Evolutionary conservation across 257 asterid species (phyloP).

Genomic region (Solanum medicagineum): DNA sequence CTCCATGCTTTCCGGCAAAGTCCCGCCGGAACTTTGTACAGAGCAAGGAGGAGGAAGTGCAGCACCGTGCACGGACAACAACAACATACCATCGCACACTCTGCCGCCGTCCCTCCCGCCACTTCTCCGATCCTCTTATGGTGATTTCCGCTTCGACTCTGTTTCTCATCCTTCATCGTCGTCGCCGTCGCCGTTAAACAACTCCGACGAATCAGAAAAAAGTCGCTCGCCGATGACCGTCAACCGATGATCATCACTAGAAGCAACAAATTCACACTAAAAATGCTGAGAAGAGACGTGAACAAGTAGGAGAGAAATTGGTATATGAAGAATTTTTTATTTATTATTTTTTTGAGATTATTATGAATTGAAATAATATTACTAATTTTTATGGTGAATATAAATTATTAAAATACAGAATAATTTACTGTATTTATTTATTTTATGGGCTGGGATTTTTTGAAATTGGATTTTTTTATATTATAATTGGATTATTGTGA

Average conservation of each 20-base stretch:
- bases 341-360: background rate
- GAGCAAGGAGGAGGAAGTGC: conserved; percentile 41
- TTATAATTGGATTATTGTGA: background rate
- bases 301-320: background rate
- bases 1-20: conserved; percentile 58
- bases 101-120: conserved; percentile 73
- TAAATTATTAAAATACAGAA: background rate
- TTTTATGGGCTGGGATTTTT: background rate
- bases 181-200: background rate
- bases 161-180: conserved; percentile 2
- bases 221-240: background rate
- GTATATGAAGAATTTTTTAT: background rate
- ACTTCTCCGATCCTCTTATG: conserved; percentile 43
- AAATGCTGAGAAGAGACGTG: background rate
- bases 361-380: background rate
- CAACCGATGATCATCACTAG: background rate
- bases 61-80: conserved; percentile 76
- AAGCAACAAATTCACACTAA: background rate
- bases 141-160: conserved; percentile 19
- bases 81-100: conserved; percentile 73
- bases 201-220: background rate
- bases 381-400: background rate
- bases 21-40: conserved; percentile 63
- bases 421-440: background rate
- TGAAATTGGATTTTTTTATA: background rate